These are phyloP conservation scores for Hanseniaspora meyeri DNA, from an alignment of 805 yeast genomes.

Conservation along the genomic window DNA sequence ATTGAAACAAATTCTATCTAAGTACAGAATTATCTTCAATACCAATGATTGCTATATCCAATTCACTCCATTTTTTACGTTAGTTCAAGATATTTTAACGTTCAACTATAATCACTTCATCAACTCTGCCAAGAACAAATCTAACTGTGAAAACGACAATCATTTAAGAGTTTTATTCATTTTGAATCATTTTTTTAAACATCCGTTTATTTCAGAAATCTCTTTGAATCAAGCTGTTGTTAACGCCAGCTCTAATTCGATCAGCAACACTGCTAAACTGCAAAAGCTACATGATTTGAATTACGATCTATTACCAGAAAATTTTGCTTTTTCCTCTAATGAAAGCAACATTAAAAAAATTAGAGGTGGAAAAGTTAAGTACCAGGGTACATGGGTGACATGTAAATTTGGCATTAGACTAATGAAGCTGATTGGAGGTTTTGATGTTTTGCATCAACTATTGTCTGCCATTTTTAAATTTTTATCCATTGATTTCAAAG, in stretches of 20 bases:
- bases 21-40: background rate
- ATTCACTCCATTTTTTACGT: conserved; percentile 5
- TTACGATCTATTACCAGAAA: conserved; percentile 19
- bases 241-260: conserved; percentile 32
- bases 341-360: conserved; percentile 42
- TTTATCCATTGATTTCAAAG: background rate
- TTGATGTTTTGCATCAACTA: conserved; percentile 22
- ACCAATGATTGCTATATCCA: background rate
- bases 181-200: background rate
- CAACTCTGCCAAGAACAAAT: background rate
- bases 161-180: background rate
- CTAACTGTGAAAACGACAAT: background rate
- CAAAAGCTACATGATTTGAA: conserved; percentile 18
- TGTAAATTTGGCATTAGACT: conserved; percentile 51
- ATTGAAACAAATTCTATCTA: background rate
- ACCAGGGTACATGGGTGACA: conserved; percentile 92
- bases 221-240: conserved; percentile 55
- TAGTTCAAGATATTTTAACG: conserved; percentile 7
- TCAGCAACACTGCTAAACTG: conserved; percentile 1
- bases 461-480: background rate
- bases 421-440: conserved; percentile 39
- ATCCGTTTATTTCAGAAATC: background rate
- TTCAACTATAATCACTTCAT: background rate
- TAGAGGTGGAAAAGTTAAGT: conserved; percentile 80
- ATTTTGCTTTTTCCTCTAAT: background rate